Conservation (phyloP, 1,284 basidiomycete genomes). For the Tylopilus orsonianus region DNA sequence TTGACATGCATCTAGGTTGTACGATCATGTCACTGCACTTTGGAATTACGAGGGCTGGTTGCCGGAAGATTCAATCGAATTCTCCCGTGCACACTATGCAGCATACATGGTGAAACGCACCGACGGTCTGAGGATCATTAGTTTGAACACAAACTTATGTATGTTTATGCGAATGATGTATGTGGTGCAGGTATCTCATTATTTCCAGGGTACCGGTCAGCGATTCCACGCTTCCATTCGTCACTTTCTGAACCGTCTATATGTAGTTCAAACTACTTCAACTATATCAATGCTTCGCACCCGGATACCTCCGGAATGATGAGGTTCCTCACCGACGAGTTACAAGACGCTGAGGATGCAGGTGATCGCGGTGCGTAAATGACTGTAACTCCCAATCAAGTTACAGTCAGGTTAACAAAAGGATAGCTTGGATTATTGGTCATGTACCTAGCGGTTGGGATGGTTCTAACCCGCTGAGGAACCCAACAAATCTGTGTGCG, state of each 20-base stretch:
- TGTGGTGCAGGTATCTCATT: not conserved
- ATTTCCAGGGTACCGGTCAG: slow-evolving; percentile 23
- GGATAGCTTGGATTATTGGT: slow-evolving; percentile 74
- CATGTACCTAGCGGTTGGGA: slow-evolving; percentile 81
- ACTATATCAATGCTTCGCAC: slow-evolving; percentile 72
- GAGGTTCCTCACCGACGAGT: slow-evolving; percentile 76
- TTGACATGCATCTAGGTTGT: slow-evolving; percentile 53
- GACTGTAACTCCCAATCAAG: not conserved
- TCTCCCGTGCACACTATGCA: slow-evolving; percentile 65
- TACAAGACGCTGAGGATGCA: slow-evolving; percentile 74
- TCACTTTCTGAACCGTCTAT: slow-evolving; percentile 6
- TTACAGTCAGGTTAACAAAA: slow-evolving; percentile 12
- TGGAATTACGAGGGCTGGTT: slow-evolving; percentile 78
- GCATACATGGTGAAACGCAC: slow-evolving; percentile 70
- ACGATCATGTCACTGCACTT: slow-evolving; percentile 67
- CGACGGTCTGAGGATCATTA: slow-evolving; percentile 72
- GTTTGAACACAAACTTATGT: slow-evolving; percentile 79
- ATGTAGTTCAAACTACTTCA: slow-evolving; percentile 73
- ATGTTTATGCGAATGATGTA: slow-evolving; percentile 25
- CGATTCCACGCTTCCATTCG: not conserved
- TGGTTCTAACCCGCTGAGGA: slow-evolving; percentile 58
- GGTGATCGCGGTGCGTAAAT: slow-evolving; percentile 57
- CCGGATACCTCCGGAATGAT: slow-evolving; percentile 76
- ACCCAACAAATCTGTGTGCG: slow-evolving; percentile 70
- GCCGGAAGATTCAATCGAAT: slow-evolving; percentile 52